A percentile compares a stretch with the other conserved stretches of the same genome.
phyloP scores from a whole-genome alignment of 176 grass and related monocot species.

The Rhynchospora tenuis region DNA sequence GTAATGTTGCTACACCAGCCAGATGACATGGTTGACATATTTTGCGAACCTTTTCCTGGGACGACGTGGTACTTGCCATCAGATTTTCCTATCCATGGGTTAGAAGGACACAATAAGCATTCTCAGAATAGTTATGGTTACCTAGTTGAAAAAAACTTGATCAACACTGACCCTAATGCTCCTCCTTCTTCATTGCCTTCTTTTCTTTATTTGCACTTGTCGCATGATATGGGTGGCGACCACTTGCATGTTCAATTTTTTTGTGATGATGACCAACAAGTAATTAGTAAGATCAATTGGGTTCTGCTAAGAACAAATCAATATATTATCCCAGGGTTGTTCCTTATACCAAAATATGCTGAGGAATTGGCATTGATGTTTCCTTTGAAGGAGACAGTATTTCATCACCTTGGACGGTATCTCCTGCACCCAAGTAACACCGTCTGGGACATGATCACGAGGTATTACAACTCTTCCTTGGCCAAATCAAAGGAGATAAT shows the following conservation, averaged over 20 bases:
- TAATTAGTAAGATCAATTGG: too few species aligned
- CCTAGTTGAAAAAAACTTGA: conserved; percentile 1
- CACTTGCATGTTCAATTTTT: conserved; percentile 39
- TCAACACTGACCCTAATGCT: not conserved
- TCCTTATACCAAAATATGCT: conserved; percentile 41
- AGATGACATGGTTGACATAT: too few species aligned
- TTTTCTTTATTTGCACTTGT: conserved; percentile 41
- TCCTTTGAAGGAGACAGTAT: conserved; percentile 42
- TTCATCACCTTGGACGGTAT: conserved; percentile 57
- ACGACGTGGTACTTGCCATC: too few species aligned
- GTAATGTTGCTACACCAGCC: too few species aligned
- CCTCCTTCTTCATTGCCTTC: conserved; percentile 29
- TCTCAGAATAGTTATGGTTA: conserved; percentile 32
- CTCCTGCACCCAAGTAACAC: conserved; percentile 56
- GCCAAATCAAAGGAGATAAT: too few species aligned
- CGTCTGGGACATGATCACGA: conserved; percentile 39
- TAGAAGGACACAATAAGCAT: not conserved
- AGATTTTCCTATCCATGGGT: too few species aligned
- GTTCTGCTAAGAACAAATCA: too few species aligned
- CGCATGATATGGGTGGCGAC: conserved; percentile 25
- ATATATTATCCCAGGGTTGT: conserved; percentile 51
- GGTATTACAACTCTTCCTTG: conserved; percentile 48
- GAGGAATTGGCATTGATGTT: conserved; percentile 60
- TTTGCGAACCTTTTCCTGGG: too few species aligned
- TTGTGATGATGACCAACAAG: too few species aligned